A percentile compares a stretch with the other conserved stretches of the same genome.
Evolutionary conservation across 2,329 filamentous ascomycete species (phyloP).

Genomic region (Beauveria medogensis): DNA sequence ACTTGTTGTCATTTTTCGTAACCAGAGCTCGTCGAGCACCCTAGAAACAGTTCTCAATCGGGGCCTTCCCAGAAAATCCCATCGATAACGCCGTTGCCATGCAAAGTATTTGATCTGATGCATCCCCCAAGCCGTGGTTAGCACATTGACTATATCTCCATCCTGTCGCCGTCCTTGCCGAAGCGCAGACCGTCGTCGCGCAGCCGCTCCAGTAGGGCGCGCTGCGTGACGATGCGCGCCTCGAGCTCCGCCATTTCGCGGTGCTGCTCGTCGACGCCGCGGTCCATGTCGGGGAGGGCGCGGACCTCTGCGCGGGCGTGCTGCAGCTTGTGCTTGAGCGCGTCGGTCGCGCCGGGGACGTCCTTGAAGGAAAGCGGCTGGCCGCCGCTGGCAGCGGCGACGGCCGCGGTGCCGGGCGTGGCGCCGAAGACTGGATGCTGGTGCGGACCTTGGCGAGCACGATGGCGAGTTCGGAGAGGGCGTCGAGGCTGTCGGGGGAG

Average conservation of each 20-base stretch:
- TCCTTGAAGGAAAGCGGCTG: constrained; percentile 56
- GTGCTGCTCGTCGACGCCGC: constrained; percentile 60
- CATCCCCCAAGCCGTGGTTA: too few relatives aligned
- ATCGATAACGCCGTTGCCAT: constrained; percentile 4
- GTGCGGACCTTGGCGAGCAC: constrained; percentile 66
- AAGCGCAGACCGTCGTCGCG: constrained; percentile 40
- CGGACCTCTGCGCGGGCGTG: constrained; percentile 61
- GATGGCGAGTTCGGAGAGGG: constrained; percentile 71
- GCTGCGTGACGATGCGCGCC: constrained; percentile 54
- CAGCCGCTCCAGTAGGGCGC: constrained; percentile 46
- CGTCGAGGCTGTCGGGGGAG: constrained; percentile 75
- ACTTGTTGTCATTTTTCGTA: not conserved
- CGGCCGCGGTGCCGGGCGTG: constrained; percentile 23
- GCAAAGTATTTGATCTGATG: not conserved
- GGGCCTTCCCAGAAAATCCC: not conserved
- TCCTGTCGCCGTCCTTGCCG: constrained; percentile 27
- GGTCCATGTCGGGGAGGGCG: constrained; percentile 60
- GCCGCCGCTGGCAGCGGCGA: constrained; percentile 18
- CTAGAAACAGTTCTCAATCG: not conserved
- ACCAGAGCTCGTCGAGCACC: not conserved
- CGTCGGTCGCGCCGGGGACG: constrained; percentile 67
- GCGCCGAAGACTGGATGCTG: constrained; percentile 34
- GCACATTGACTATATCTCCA: constrained; percentile 28
- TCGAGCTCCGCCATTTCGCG: constrained; percentile 62
- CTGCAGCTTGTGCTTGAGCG: constrained; percentile 75